phyloP scores from a whole-genome alignment of 169 alveolate species.

The Eimeria zaria region DNA sequence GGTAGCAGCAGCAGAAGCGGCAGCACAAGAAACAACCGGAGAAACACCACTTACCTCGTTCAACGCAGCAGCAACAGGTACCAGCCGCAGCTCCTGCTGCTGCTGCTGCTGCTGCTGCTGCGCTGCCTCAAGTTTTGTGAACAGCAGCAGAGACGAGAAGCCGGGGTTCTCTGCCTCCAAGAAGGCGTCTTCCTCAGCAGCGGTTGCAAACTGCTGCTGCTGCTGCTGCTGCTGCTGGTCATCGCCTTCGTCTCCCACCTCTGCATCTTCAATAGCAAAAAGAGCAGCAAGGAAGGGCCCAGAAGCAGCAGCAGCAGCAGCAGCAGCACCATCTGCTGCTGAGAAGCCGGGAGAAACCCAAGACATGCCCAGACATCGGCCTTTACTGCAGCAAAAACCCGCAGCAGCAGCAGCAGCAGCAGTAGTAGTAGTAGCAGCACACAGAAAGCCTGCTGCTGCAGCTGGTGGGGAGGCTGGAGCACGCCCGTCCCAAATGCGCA shows the following conservation, averaged over 20 bases:
- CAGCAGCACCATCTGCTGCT: not conserved
- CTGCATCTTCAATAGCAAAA: conserved; percentile 18
- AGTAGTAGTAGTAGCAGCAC: too few relatives aligned
- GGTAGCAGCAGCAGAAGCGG: not conserved
- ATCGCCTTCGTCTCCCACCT: not conserved
- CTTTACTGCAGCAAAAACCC: conserved; percentile 35
- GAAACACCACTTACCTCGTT: conserved; percentile 28
- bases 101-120: conserved; percentile 26
- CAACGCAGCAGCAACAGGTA: conserved; percentile 31
- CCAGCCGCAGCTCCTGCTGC: conserved; percentile 13
- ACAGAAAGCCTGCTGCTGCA: not conserved
- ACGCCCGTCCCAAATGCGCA: not conserved
- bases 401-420: conserved; percentile 64
- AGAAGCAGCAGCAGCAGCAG: not conserved
- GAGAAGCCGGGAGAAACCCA: conserved; percentile 5
- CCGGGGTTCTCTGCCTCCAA: not conserved
- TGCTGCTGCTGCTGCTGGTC: too few relatives aligned
- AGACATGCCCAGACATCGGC: conserved; percentile 46
- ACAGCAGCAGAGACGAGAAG: conserved; percentile 17
- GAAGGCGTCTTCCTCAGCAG: conserved; percentile 50
- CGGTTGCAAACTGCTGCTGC: conserved; percentile 2
- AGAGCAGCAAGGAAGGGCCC: conserved; percentile 52
- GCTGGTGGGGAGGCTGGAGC: not conserved
- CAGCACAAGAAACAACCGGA: conserved; percentile 17
- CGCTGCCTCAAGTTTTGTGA: not conserved